Base-by-base conservation (phyloP, 2,329 filamentous ascomycete genomes). In the Ascochyta clinopodiicola region DNA sequence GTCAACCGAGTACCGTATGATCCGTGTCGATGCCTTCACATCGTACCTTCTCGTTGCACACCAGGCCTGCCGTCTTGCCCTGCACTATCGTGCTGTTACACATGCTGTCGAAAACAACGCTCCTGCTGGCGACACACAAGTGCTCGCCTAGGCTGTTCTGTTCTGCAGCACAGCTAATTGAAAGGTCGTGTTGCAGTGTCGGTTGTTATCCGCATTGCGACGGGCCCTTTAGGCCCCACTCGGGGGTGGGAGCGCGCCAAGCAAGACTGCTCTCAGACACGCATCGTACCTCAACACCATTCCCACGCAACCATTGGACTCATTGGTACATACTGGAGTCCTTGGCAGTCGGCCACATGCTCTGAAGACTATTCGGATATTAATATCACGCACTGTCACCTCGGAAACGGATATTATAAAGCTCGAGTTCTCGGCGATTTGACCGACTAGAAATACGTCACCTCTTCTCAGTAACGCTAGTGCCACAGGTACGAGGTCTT, bases 401-500 rank as follows among this genome's bases (percentile, higher is more conserved):
- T 12, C n/a, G 17, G 38, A 15, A 15, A 22, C 13, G 17, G 8
- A 29, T 12, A n/a, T 29, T 13, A 3, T 6, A 15, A 31, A 21
- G 15, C 17, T n/a, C 13, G 10, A 21, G 15, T 17, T 51, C 12
- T 44, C 47, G 47, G 47, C 19, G 47, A 37, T 44, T 44, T 51
- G 39, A 44, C 39, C 39, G 38, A 43, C 8, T 15, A 15, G 19
- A 10, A 12, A 7, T 24, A 43, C 38, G 31, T 43, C 47, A 36
- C 22, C 15, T 42, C 32, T 17, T 29, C 22, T 22, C 6, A 21
- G 6, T 19, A 29, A 21, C 37, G 21, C 13, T 25, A 17, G 7
- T 44, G 42, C 22, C 36, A 31, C 38, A 37, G n/a, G 22, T 36
- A 43, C 34, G 25, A 44, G 31, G 42, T 44, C 25, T 51, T 44